Conservation (phyloP, 2,329 filamentous ascomycete species). For the Lojkania enalia region DNA sequence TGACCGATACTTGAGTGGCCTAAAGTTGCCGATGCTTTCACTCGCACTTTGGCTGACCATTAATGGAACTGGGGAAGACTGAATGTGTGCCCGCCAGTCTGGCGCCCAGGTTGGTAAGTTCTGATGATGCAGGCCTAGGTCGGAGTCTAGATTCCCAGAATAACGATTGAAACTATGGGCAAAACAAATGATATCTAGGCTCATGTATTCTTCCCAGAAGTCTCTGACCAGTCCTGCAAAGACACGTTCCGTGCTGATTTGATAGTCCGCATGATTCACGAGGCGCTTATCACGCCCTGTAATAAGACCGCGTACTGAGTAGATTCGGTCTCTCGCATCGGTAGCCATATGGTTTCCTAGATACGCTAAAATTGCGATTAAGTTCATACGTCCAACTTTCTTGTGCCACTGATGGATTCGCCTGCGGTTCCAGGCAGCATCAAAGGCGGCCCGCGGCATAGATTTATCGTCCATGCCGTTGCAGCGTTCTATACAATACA, state of each 20-base stretch:
- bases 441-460: constrained; percentile 28
- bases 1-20: constrained; percentile 23
- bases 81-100: constrained; percentile 31
- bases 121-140: constrained; percentile 8
- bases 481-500: constrained; percentile 36
- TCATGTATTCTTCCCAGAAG: constrained; percentile 28
- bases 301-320: constrained; percentile 34
- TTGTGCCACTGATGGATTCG: constrained; percentile 33
- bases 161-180: constrained; percentile 32
- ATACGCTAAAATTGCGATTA: constrained; percentile 34
- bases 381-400: constrained; percentile 21
- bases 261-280: constrained; percentile 31
- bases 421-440: constrained; percentile 34
- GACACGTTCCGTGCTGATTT: constrained; percentile 15
- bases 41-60: constrained; percentile 40
- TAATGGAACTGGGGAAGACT: constrained; percentile 37
- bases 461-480: constrained; percentile 29
- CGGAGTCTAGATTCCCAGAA: constrained; percentile 12
- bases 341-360: constrained; percentile 33
- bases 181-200: constrained; percentile 37
- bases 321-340: constrained; percentile 34
- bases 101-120: constrained; percentile 31
- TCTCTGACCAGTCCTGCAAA: constrained; percentile 34
- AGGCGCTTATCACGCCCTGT: constrained; percentile 25
- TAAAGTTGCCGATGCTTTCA: constrained; percentile 34